A percentile compares a stretch with the other conserved stretches of the same genome.
These are phyloP conservation scores for Trifolium dubium DNA, from an alignment of 306 rosid species.

Conservation along the genomic window DNA sequence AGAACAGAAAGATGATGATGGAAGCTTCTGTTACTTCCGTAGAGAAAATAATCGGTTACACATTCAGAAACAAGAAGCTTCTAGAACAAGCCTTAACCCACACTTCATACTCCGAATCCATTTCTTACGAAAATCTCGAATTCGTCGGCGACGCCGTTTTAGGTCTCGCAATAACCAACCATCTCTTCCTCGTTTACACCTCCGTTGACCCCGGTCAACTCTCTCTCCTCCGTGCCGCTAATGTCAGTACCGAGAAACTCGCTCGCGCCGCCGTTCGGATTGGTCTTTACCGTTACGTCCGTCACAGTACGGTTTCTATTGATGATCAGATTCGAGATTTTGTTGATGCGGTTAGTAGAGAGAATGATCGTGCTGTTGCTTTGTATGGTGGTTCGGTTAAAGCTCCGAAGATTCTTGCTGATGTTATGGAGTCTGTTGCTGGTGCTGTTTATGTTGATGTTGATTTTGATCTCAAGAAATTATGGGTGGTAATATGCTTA, in stretches of 20 bases:
- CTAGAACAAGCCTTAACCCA: constrained; percentile 80
- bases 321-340: constrained; percentile 54
- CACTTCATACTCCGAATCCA: constrained; percentile 46
- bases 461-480: constrained; percentile 52
- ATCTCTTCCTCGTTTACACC: constrained; percentile 55
- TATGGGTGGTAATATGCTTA: constrained; percentile 63
- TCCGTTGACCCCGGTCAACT: constrained; percentile 57
- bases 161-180: constrained; percentile 54
- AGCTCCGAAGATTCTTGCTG: constrained; percentile 93
- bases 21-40: constrained; percentile 31
- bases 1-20: constrained; percentile 19
- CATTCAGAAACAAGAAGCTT: constrained; percentile 62
- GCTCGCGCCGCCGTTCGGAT: constrained; percentile 75
- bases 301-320: constrained; percentile 53
- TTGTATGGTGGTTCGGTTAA: constrained; percentile 64
- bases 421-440: constrained; percentile 76
- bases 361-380: constrained; percentile 36
- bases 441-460: constrained; percentile 74
- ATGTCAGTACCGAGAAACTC: constrained; percentile 77
- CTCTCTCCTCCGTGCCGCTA: constrained; percentile 69
- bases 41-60: constrained; percentile 50
- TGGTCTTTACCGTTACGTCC: constrained; percentile 50
- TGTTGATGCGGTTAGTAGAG: constrained; percentile 48
- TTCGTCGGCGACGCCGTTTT: constrained; percentile 72
- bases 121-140: constrained; percentile 71